Evolutionary conservation across 169 alveolate species (phyloP).

Genomic region (Plasmodium ovale): DNA sequence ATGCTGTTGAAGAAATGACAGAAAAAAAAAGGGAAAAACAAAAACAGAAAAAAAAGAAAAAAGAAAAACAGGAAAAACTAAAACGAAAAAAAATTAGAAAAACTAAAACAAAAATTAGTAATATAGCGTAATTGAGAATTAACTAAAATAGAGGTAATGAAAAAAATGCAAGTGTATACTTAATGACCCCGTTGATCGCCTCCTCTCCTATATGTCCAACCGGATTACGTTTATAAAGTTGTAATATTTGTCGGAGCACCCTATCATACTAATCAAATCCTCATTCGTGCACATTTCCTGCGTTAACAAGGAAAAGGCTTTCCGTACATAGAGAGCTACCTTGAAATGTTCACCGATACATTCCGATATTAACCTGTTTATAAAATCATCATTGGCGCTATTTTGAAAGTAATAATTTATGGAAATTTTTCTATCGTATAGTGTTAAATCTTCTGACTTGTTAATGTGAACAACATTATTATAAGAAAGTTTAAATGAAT

Average conservation of each 20-base stretch:
- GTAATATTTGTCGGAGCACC: constrained; percentile 67
- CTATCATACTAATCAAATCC: constrained; percentile 30
- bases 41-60: no score
- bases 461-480: constrained; percentile 49
- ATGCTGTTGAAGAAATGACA: neutral
- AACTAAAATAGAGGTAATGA: no score
- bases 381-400: constrained; percentile 25
- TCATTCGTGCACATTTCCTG: constrained; percentile 43
- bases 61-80: neutral
- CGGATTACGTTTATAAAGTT: constrained; percentile 53
- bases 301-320: constrained; percentile 53
- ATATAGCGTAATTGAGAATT: no score
- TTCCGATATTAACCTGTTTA: constrained; percentile 44
- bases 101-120: no score
- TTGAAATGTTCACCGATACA: constrained; percentile 42
- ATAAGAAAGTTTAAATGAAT: constrained; percentile 20
- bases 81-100: no score
- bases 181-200: no score
- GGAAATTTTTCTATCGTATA: constrained; percentile 48
- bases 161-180: no score
- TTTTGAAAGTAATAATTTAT: constrained; percentile 51
- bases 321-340: constrained; percentile 36
- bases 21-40: neutral
- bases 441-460: constrained; percentile 42
- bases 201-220: constrained; percentile 15